Evolutionary conservation across 371 early-diverging fungal species (phyloP), one percentile per base, ranked within the genome.

Genomic region (Mortierella sp.): DNA sequence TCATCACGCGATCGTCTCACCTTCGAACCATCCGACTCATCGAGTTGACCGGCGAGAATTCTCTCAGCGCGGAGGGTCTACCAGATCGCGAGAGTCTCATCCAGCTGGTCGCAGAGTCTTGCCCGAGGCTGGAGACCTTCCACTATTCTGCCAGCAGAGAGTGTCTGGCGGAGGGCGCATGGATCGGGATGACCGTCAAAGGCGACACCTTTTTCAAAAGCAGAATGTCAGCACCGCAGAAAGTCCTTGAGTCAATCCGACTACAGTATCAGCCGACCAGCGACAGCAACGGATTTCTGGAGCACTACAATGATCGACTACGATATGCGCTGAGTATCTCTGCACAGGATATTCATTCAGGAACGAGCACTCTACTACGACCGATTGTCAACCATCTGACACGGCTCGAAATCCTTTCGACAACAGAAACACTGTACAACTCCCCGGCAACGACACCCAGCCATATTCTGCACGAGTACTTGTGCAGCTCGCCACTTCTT

Each of bases 321-420:
- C 67, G 67, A 21, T 37, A 64, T 34, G 40, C 67, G 3, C 21
- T 64, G 37, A 64, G 67, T 6, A 21, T 64, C 67, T 64, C 67
- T 64, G 67, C 67, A 9, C 67, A 64, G 37, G 67, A 64, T 10
- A 64, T 64, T 21, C 67, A 64, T 37, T 37, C 40, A 64, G 37
- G 67, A 37, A 64, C 67, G 10, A 64, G 67, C 24, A 24, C 37
- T 6, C 40, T 64, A 4, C 40, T 64, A 24, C 67, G 37, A 21
- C 67, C 67, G 24, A 64, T 64, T 37, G 67, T 64, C 67, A 64
- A 64, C 40, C 34, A 34, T 24, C 37, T 64, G 67, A 64, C 67
- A 21, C 67, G 64, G 37, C 64, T 64, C 40, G 67, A 64, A 37
- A 64, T 64, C 24, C 67, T 64, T 6, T 64, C 67, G 4, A 64